Conservation (phyloP, 2,329 filamentous ascomycete species). For the Xylariaceae sp. region DNA sequence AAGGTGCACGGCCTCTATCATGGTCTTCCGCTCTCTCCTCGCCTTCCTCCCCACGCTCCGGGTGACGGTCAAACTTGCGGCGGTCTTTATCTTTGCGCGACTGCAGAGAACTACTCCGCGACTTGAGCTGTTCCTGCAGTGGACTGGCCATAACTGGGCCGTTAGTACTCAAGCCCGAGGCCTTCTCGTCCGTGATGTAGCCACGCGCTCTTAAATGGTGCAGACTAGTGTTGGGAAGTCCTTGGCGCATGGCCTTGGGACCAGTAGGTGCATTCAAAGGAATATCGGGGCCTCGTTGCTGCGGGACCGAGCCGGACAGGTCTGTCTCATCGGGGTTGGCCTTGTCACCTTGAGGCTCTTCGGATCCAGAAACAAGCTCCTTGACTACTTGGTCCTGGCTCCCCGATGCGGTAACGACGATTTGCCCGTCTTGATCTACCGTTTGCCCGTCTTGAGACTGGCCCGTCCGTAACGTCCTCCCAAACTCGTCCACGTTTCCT, state of each 20-base stretch:
- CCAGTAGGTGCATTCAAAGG: slow-evolving; percentile 78
- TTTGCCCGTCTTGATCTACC: slow-evolving; percentile 23
- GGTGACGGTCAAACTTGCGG: slow-evolving; percentile 32
- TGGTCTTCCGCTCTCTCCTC: slow-evolving; percentile 22
- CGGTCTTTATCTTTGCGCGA: slow-evolving; percentile 34
- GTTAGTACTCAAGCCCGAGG: slow-evolving; percentile 30
- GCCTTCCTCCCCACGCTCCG: slow-evolving; percentile 30
- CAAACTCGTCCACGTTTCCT: slow-evolving; percentile 37
- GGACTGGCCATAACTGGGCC: slow-evolving; percentile 30
- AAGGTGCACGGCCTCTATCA: slow-evolving; percentile 29
- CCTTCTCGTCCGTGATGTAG: slow-evolving; percentile 38
- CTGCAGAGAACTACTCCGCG: slow-evolving; percentile 45
- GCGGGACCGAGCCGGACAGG: slow-evolving; percentile 19
- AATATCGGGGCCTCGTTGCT: slow-evolving; percentile 33
- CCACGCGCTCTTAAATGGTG: slow-evolving; percentile 56
- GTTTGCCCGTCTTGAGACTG: slow-evolving; percentile 21
- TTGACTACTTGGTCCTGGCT: slow-evolving; percentile 25
- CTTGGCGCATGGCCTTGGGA: slow-evolving; percentile 90
- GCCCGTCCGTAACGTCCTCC: slow-evolving; percentile 31
- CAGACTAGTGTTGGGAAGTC: slow-evolving; percentile 74
- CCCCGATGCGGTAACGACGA: slow-evolving; percentile 20
- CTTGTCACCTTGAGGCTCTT: slow-evolving; percentile 25
- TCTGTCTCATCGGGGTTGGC: slow-evolving; percentile 27
- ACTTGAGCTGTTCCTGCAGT: slow-evolving; percentile 33
- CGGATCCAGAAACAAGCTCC: slow-evolving; percentile 22